Base-by-base conservation (phyloP, 805 yeast species). In the Wickerhamomyces queroliae region DNA sequence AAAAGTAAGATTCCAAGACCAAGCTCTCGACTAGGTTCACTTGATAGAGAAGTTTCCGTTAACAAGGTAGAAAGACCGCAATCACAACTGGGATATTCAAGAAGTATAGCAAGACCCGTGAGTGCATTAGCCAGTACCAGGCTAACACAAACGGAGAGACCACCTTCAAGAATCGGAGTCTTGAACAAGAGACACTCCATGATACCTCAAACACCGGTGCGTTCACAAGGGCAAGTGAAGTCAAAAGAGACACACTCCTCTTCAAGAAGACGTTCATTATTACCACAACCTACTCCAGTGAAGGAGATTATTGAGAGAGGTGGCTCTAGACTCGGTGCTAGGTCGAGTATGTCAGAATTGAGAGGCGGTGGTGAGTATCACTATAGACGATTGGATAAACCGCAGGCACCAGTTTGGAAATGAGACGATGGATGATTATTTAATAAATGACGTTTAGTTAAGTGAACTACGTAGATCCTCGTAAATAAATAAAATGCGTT, bases 221-320 rank as follows among this genome's bases (percentile, higher is more conserved):
- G 33, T n/a, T 10, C 33, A 15, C 7, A 15, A 18, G 9, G 13
- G 5, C 22, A n/a, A 28, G 17, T 10, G 9, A 21, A 5, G 7
- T 18, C 9, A 22, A 18, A 2, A 42, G 50, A 37, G 19, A n/a
- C 28, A 10, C 13, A n/a, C 2, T 11, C 33, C 7, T 16, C 35
- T 3, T 13, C 27, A 3, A 36, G 31, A 15, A 26, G 52, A n/a
- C 40, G 35, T 19, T 53, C 58, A 4, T 26, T 49, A 36, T 13
- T 55, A 13, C 58, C 55, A 32, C 56, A 53, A 19, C 59, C 58
- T 7, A 52, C 59, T 3, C 59, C 59, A 3, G 36, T 55, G 13
- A 45, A 44, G 18, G 54, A 53, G 15, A 39, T 51, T 1, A 41
- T 50, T 7, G 53, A 49, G 29, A 42, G 47, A 25, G 36, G 46